Percentiles rank a stretch among this genome's conserved stretches.
Evolutionary conservation across 768 basidiomycete genomes (phyloP).

Genomic region (Boletus tomentosulus): DNA sequence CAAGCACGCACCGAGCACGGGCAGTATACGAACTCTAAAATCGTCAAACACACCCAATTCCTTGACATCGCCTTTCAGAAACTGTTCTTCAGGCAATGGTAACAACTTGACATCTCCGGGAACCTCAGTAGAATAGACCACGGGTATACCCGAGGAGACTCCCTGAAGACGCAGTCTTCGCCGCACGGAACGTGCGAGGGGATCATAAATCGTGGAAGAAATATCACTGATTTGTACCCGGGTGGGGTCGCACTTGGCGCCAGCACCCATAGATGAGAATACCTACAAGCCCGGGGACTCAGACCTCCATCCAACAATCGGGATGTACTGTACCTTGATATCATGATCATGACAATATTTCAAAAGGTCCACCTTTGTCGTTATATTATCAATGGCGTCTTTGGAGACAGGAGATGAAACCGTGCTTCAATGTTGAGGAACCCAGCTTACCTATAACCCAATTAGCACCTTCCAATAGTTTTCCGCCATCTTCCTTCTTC

Average conservation of each 20-base stretch:
- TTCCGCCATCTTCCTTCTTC: slow-evolving; percentile 75
- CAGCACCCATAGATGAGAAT: slow-evolving; percentile 96
- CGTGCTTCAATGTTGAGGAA: not conserved
- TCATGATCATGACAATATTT: slow-evolving; percentile 77
- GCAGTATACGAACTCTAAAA: slow-evolving; percentile 89
- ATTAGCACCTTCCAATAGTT: slow-evolving; percentile 75
- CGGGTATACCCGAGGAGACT: slow-evolving; percentile 68
- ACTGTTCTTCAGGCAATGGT: slow-evolving; percentile 89
- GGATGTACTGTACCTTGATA: slow-evolving; percentile 69
- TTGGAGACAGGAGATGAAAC: slow-evolving; percentile 8
- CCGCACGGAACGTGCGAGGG: slow-evolving; percentile 88
- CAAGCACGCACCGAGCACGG: slow-evolving; percentile 69
- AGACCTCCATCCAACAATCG: not conserved
- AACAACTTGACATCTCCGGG: slow-evolving; percentile 84
- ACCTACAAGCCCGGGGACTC: slow-evolving; percentile 42
- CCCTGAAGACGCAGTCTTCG: slow-evolving; percentile 63
- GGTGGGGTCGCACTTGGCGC: slow-evolving; percentile 92
- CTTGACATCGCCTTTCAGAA: slow-evolving; percentile 81
- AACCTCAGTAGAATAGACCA: slow-evolving; percentile 95
- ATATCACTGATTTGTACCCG: slow-evolving; percentile 95
- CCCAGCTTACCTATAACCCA: slow-evolving; percentile 83
- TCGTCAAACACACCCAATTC: slow-evolving; percentile 90
- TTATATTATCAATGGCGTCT: slow-evolving; percentile 98
- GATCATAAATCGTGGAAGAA: slow-evolving; percentile 88
- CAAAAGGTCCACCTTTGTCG: slow-evolving; percentile 92